A percentile compares a stretch with the other conserved stretches of the same genome.
phyloP scores from a whole-genome alignment of 352 stramenopile species.

The Pythium insidiosum region DNA sequence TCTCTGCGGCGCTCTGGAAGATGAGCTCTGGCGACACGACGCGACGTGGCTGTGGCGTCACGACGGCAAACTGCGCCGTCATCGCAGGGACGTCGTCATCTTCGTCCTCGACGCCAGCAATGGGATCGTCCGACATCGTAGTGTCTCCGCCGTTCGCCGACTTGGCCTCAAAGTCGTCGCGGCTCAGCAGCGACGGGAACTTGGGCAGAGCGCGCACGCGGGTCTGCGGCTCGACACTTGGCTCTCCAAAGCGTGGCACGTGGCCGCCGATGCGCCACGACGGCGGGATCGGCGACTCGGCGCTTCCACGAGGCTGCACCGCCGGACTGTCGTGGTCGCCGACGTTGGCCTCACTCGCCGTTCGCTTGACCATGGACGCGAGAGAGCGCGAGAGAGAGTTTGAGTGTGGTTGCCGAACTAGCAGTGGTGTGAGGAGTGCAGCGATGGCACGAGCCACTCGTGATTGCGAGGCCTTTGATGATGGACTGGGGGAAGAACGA shows the following conservation, averaged over 20 bases:
- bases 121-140: not conserved
- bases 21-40: conserved; percentile 19
- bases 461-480: no score
- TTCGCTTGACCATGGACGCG: no score
- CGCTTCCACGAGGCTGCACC: not conserved
- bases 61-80: not conserved
- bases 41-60: conserved; percentile 12
- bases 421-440: no score
- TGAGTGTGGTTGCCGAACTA: no score
- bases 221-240: not conserved
- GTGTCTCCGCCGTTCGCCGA: no score
- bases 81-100: not conserved
- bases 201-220: conserved; percentile 5
- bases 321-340: not conserved
- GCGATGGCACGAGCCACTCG: no score
- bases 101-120: not conserved
- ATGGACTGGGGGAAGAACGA: no score
- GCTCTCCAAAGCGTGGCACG: not conserved
- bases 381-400: no score
- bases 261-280: not conserved
- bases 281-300: conserved; percentile 1
- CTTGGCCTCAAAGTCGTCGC: not conserved
- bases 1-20: conserved; percentile 12
- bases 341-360: conserved; percentile 4
- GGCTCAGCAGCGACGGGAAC: not conserved